Percentiles rank a stretch among this genome's conserved stretches.
phyloP scores from a whole-genome alignment of 2,329 filamentous ascomycete genomes.

The Acrocalymma vagum region DNA sequence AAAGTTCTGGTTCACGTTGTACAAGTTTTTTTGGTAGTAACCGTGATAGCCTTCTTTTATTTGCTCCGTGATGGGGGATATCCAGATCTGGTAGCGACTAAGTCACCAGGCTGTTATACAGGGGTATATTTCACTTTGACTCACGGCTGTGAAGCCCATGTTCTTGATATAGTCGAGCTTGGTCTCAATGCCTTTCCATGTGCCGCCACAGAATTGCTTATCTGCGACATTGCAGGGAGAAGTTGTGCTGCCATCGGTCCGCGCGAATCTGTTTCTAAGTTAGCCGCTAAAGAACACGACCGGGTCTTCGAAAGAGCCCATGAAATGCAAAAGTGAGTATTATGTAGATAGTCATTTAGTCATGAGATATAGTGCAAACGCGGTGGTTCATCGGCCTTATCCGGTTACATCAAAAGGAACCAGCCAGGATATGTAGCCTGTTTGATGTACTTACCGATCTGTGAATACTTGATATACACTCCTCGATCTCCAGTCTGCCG shows the following conservation, averaged over 20 bases:
- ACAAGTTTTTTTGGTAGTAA: constrained; percentile 63
- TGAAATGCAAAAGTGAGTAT: constrained; percentile 26
- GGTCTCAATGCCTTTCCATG: constrained; percentile 54
- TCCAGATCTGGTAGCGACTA: constrained; percentile 50
- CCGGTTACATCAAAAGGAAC: too few species aligned
- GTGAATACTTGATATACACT: constrained; percentile 54
- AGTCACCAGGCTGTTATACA: background rate
- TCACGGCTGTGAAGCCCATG: constrained; percentile 54
- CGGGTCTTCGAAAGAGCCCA: background rate
- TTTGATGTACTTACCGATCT: constrained; percentile 28
- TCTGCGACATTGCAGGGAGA: constrained; percentile 44
- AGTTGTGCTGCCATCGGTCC: constrained; percentile 49
- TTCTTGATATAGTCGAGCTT: constrained; percentile 57
- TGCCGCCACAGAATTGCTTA: constrained; percentile 56
- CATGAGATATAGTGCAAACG: too few species aligned
- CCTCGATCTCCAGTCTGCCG: constrained; percentile 47
- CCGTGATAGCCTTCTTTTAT: constrained; percentile 58
- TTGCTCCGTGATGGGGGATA: constrained; percentile 56
- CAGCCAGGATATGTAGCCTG: too few species aligned
- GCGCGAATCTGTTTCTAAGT: constrained; percentile 51
- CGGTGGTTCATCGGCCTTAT: too few species aligned
- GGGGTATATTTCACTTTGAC: background rate
- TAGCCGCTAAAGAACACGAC: too few species aligned
- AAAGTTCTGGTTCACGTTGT: constrained; percentile 65
- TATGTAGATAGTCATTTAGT: too few species aligned